Evolutionary conservation across 345 rosid genomes (phyloP).

Genomic region (Lagerstroemia speciosa): DNA sequence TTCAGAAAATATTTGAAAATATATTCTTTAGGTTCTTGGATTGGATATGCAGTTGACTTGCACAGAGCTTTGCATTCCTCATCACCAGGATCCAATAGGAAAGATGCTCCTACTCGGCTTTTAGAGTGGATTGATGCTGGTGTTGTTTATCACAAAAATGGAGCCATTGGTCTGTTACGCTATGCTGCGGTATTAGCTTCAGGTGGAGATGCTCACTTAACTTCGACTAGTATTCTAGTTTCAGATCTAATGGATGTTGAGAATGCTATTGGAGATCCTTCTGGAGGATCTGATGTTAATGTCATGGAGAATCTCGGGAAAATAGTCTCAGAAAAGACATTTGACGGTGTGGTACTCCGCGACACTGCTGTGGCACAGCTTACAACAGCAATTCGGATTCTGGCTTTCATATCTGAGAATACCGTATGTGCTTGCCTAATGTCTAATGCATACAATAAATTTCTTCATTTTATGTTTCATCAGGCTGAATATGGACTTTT

Average conservation of each 20-base stretch:
- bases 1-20: not conserved
- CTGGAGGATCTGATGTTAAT: constrained; percentile 62
- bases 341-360: constrained; percentile 73
- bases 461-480: not conserved
- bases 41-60: constrained; percentile 77
- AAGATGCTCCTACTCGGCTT: constrained; percentile 86
- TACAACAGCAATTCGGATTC: constrained; percentile 82
- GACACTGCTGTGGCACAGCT: constrained; percentile 85
- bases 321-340: constrained; percentile 65
- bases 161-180: constrained; percentile 78
- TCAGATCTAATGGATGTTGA: constrained; percentile 73
- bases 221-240: constrained; percentile 63
- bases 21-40: constrained; percentile 77
- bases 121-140: constrained; percentile 96
- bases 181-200: constrained; percentile 86
- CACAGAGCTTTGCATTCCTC: constrained; percentile 82
- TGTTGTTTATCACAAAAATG: constrained; percentile 84
- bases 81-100: constrained; percentile 87
- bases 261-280: constrained; percentile 62
- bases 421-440: constrained; percentile 41
- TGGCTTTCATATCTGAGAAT: constrained; percentile 80
- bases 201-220: constrained; percentile 85
- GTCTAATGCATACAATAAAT: not conserved
- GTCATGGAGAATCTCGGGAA: constrained; percentile 84
- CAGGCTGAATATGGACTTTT: constrained; percentile 15